Conservation (phyloP, 2,329 filamentous ascomycete genomes). For the Ilyonectria robusta region DNA sequence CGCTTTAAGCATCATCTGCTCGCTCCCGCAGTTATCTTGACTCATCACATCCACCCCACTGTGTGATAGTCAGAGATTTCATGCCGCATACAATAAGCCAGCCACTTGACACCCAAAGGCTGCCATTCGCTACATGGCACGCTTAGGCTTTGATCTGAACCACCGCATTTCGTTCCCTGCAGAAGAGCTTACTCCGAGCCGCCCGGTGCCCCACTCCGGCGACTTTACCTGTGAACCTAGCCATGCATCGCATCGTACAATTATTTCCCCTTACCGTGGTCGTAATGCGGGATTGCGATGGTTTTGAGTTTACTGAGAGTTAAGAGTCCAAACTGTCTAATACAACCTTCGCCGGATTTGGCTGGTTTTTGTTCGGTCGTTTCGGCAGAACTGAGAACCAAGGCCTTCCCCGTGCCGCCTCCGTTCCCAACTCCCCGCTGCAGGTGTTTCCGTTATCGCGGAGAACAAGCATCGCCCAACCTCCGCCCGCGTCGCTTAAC, state of each 20-base stretch:
- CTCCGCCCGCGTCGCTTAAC: conserved; percentile 1
- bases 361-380: background rate
- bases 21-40: background rate
- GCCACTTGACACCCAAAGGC: conserved; percentile 14
- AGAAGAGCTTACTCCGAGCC: background rate
- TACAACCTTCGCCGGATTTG: background rate
- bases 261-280: background rate
- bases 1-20: background rate
- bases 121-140: background rate
- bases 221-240: conserved; percentile 6
- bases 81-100: conserved; percentile 13
- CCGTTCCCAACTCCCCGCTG: background rate
- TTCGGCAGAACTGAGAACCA: background rate
- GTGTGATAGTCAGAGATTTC: conserved; percentile 21
- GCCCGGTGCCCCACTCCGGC: conserved; percentile 1
- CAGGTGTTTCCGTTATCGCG: conserved; percentile 2
- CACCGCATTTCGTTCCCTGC: background rate
- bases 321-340: background rate
- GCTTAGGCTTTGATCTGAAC: conserved; percentile 2
- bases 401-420: background rate
- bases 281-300: background rate
- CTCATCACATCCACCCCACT: conserved; percentile 2
- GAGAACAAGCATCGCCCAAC: background rate
- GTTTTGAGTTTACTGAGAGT: background rate
- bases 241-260: background rate